Base-by-base conservation (phyloP, 345 rosid species). In the Melaleuca quinquenervia region DNA sequence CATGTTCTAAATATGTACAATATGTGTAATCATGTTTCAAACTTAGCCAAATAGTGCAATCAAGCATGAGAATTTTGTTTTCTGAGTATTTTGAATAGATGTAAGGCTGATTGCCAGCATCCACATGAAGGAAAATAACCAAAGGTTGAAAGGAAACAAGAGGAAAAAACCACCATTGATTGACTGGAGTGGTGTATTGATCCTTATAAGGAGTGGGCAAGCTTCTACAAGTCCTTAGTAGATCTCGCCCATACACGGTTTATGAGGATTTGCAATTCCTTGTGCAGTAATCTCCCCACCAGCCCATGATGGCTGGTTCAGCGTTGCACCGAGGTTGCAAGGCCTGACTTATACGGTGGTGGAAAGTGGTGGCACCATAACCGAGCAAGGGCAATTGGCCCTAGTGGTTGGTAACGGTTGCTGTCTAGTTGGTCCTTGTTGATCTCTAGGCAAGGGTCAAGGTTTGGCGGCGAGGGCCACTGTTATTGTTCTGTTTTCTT, bases 391-490 rank as follows among this genome's bases (percentile, higher is more conserved):
- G 62, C 29, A 11, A 0, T 56, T 56, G 26, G 62, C n/a, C 29
- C 62, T 56, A 0, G 3, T 56, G 62, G 29, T 14, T 56, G 5
- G 15, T 3, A 3, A 56, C 14, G 29, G 62, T 56, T 56, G 62
- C 15, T 24, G 29, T 56, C 29, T 56, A 6, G n/a, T 11, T 0
- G 15, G n/a, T 56, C 15, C 15, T 56, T 56, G 15, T 26, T 41
- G 7, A 56, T 56, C 27, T 3, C 29, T 56, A 56, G 5, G 27
- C 27, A 55, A 55, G 64, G 29, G 32, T 58, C 64, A 58, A 58
- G 14, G 64, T 58, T 3, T 14, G 26, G 0, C 0, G 15, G 27
- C 8, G 0, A 26, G 32, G 29, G 32, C 16, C 12, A 58, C 41
- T 58, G 15, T 26, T 56, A 14, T 56, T 24, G 64, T 26, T 26